Evolutionary conservation across 192 early-diverging fungal species (phyloP), one percentile per base, ranked within the genome.

Genomic region (Geranomyces michiganensis): DNA sequence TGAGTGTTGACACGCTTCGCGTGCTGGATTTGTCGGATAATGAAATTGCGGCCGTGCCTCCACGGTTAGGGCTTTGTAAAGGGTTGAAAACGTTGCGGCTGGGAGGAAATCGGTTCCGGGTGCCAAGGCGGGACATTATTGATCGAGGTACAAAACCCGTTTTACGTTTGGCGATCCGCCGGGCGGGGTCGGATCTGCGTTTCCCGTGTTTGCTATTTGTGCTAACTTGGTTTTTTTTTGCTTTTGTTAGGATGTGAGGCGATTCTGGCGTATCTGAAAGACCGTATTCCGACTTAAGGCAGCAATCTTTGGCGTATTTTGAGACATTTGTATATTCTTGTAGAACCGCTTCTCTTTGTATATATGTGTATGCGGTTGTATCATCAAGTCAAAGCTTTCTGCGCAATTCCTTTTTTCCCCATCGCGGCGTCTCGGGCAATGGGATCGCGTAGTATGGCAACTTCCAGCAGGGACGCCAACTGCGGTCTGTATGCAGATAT

Each of bases 11-110:
- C 21, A 21, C 67, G 9, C 62, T 79, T 17, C 36, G 48, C 14
- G 51, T 59, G 7, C 66, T 79, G n/a, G 78, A 79, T 56, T 21
- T 79, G 48, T 19, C 31, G 49, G 74, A 79, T 46, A 79, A 79
- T 49, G 27, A 36, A 12, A 75, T 79, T 22, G 48, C 51, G 21
- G 24, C 24, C 12, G 53, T 79, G 1, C 56, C 60, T 6, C 78
- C 78, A 17, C 66, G 67, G 67, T 60, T 79, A 5, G 78, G 48
- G 14, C 27, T 75, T 30, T 49, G 70, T 10, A 30, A 47, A 8
- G 22, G 36, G 15, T 46, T 79, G 26, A 44, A 27, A 26, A 60
- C 19, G 48, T 61, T 79, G 24, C 32, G 56, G 51, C 19, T 79
- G 43, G 45, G 45, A 12, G 76, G 76, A 9, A 78, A 78, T 32